Base-by-base conservation (phyloP, 73 alveolate genomes). In the Effrenium voratum region DNA sequence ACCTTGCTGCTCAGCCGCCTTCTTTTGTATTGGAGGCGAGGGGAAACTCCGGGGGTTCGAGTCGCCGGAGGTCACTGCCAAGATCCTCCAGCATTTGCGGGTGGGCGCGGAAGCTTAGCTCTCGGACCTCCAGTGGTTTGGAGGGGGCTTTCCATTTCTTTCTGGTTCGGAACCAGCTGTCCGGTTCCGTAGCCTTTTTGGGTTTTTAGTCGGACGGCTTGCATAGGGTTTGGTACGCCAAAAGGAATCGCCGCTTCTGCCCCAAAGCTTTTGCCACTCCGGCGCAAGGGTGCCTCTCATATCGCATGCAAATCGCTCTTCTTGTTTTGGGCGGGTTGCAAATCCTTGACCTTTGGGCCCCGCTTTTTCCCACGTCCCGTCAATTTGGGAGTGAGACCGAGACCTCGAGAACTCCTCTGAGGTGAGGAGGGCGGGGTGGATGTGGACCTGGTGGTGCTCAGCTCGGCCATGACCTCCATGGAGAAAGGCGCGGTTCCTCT, bases 401-500 rank as follows among this genome's bases (percentile, higher is more conserved):
- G 19, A 52, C 8, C 19, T 19, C 63, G 8, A 52, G 63, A n/a
- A n/a, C n/a, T n/a, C 63, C 77, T 22, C 77, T 26, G 26, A 87
- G 95, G 95, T 30, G 95, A 60, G 28, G 95, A 87, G 13, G 83
- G 15, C 22, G 95, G 95, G n/a, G 83, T 87, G 32, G 84, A 76
- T 10, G 30, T 34, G 43, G 95, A 87, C 95, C 81, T 87, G 45
- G 43, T 43, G 38, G 60, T 66, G 72, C 50, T 77, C 70, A 87
- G 95, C 50, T 52, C 95, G 13, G 95, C 95, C 46, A n/a, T 68
- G 84, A 87, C 95, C 34, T 87, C 95, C 43, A 55, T 87, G 57
- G 95, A 87, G 52, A 87, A 87, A 87, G 95, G 95, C 49, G n/a
- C n/a, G n/a, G n/a, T n/a, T n/a, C n/a, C n/a, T n/a, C n/a, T n/a